Evolutionary conservation across 2,329 filamentous ascomycete genomes (phyloP), one percentile per base, ranked within the genome.

Genomic region (Shiraia bambusicola): DNA sequence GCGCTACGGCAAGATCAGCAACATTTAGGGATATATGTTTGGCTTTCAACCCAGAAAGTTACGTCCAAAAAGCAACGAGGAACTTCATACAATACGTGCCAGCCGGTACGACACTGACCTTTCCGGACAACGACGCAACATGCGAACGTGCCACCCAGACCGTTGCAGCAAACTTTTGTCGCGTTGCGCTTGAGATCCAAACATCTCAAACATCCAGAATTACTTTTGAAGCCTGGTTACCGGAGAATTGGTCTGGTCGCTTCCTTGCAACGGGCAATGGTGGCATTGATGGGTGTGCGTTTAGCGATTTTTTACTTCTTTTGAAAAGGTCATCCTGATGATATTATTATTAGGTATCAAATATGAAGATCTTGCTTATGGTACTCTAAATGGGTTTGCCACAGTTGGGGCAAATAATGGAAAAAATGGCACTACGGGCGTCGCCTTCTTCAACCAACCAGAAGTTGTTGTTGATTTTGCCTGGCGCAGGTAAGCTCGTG

Each of bases 401-500:
- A 60, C 65, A 4, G 64, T 69, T 2, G 66, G 67, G 9, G 55
- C 66, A 4, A 72, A 74, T 36, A 71, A 66, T 12, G 71, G 71
- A 2, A 68, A 73, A 37, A 71, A 73, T 32, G 70, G 70, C 7
- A 71, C 69, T 5, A 65, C 65, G 4, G 76, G 75, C 3, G 37
- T 57, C 17, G 60, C 70, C 1, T 78, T 78, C 45, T 65, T 68
- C 16, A 58, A 67, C 5, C 72, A 75, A 13, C 63, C 67, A 1
- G 74, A 76, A 26, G 67, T 74, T 3, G 54, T 78, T 1, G 62
- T 69, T 12, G 76, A 79, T 47, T 79, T 76, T 47, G 70, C 71
- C 9, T 76, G 70, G 49, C 63, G 73, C 17, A 69, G 70, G 45
- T 58, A 40, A 45, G 54, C 24, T 24, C 8, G 12, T n/a, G 25